Evolutionary conservation across 2,329 filamentous ascomycete genomes (phyloP), one percentile per base, ranked within the genome.

Genomic region (Chaetomium globosum): DNA sequence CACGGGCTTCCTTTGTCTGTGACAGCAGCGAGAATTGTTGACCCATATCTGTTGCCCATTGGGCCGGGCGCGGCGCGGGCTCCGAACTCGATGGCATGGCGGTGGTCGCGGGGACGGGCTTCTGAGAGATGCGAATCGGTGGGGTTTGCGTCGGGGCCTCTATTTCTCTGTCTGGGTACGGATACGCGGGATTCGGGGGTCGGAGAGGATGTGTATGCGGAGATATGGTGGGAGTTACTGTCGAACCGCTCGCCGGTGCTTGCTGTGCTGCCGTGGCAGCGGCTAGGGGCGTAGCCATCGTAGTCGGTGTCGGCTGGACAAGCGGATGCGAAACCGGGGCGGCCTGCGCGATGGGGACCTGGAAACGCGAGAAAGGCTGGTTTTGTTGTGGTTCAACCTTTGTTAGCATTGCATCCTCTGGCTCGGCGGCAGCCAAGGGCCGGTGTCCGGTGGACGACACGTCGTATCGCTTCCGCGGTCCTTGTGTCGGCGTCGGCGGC

Each of bases 401-500:
- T 57, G 78, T 67, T 46, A 77, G 74, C 8, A 77, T 69, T n/a
- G 77, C 71, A 59, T 87, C 85, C 58, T 79, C 77, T 31, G 78
- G 72, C 21, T 85, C 83, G 60, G 82, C 78, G 65, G 82, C 80
- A 28, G 80, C 82, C 67, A 85, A 74, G n/a, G 83, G 80, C 65
- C 82, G 78, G 54, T 80, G 79, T 56, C 74, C 72, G 23, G 75
- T 73, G 5, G 75, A 72, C 63, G 74, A 80, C 71, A 74, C 79
- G 76, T 84, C 86, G 73, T 81, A 83, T 58, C 80, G 78, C 73
- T 80, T 80, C 69, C 85, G 82, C 26, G 83, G 80, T 39, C 78
- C 77, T 21, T 81, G 78, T 7, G 82, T 82, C 28, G 85, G 85
- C n/a, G 80, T 78, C 8, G 88, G 87, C 43, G 87, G 84, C 26